These are phyloP conservation scores for Populus davidiana DNA, from an alignment of 345 rosid species.

Conservation along the genomic window DNA sequence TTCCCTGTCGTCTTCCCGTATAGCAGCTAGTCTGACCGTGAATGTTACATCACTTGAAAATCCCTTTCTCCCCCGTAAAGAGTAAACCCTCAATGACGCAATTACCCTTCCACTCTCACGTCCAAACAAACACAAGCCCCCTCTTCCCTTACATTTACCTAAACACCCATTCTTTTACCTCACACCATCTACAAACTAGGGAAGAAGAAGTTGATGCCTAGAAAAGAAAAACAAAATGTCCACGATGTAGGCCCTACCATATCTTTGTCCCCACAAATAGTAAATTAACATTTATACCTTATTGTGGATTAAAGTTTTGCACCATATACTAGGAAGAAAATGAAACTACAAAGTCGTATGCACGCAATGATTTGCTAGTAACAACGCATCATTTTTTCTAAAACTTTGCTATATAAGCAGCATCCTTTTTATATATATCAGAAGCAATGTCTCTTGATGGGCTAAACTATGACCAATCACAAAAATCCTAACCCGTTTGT, in stretches of 20 bases:
- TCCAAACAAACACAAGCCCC: not conserved
- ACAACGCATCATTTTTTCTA: too few species aligned
- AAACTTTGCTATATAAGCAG: too few species aligned
- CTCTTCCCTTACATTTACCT: not conserved
- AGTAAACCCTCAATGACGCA: conserved; percentile 8
- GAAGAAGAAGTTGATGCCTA: not conserved
- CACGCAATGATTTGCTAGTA: too few species aligned
- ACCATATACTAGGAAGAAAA: too few species aligned
- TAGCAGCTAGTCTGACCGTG: conserved; percentile 26
- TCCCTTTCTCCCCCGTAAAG: conserved; percentile 52
- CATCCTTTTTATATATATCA: too few species aligned
- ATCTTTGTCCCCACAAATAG: conserved; percentile 41
- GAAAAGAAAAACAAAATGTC: not conserved
- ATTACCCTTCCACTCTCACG: not conserved
- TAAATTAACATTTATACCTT: too few species aligned
- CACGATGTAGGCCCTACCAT: conserved; percentile 35
- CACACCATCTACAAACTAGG: too few species aligned
- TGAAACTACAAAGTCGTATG: too few species aligned
- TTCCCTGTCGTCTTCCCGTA: conserved; percentile 42
- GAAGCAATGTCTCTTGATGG: too few species aligned
- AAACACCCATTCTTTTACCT: not conserved
- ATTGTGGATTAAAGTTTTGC: too few species aligned
- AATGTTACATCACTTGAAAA: conserved; percentile 31
- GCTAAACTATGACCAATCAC: not conserved
- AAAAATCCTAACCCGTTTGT: conserved; percentile 15